Evolutionary conservation across 257 asterid genomes (phyloP), one percentile per base, ranked within the genome.

Genomic region (Henckelia pumila): DNA sequence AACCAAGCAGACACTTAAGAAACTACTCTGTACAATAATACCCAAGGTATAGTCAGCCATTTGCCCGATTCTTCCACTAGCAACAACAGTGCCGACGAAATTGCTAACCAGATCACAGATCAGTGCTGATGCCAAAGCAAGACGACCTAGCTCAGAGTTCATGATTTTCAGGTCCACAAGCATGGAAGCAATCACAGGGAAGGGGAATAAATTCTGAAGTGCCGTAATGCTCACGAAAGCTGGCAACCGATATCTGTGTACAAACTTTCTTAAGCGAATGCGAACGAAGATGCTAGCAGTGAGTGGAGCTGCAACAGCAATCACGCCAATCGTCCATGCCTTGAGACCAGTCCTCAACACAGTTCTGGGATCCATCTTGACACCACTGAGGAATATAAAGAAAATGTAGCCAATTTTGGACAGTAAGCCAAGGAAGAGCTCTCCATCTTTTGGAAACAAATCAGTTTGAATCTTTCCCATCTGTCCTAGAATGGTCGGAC

Each of bases 101-200:
- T 79, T 84, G 79, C 89, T 89, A 0, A 79, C 8, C 0, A 91
- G 16, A 80, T 91, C 96, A 50, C 92, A 75, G 55, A 91, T 85
- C 63, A 91, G 82, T 22, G 88, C 81, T 2, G 90, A 66, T 2
- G 95, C 93, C 50, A 91, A 63, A 49, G 98, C 94, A 44, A 91
- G 89, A 37, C 96, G 89, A 23, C 96, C 98, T 13, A 91, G 93
- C 84, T 87, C 98, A 3, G 95, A 78, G 78, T 91, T 89, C 82
- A 91, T 83, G 64, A 91, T 87, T 72, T 83, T 87, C 16, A 91
- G 83, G 76, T 91, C 95, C 2, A 91, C 87, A 4, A 91, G 95
- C 80, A 81, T 80, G 32, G 89, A 68, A 6, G 98, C 98, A 29
- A 85, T 79, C 28, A 91, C 96, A 0, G 96, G 95, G 69, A 91